phyloP scores from a whole-genome alignment of 148 eudicot species.

The Oxyria digyna region DNA sequence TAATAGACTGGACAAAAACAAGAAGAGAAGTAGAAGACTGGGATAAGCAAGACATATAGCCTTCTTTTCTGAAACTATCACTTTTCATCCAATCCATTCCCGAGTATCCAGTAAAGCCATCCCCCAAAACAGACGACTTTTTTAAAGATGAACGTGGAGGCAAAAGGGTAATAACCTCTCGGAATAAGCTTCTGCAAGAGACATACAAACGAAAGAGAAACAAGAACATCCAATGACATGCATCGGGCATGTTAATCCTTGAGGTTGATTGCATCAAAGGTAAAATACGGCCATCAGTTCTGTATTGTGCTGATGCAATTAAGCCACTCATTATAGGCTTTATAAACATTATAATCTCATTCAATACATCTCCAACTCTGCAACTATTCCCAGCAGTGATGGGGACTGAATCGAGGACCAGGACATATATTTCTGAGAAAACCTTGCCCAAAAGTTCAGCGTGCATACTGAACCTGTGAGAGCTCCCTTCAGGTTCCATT shows the following conservation, averaged over 20 bases:
- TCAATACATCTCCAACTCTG: slow-evolving; percentile 44
- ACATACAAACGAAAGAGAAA: slow-evolving; percentile 66
- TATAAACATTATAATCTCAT: slow-evolving; percentile 35
- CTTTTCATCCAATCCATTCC: slow-evolving; percentile 60
- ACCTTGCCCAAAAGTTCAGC: slow-evolving; percentile 56
- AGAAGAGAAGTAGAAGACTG: slow-evolving; percentile 57
- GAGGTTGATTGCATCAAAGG: slow-evolving; percentile 25
- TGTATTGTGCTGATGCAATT: slow-evolving; percentile 24
- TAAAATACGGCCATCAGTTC: slow-evolving; percentile 22
- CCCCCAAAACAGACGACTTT: slow-evolving; percentile 50
- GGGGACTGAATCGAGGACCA: slow-evolving; percentile 62
- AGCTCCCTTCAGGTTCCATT: slow-evolving; percentile 16
- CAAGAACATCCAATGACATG: slow-evolving; percentile 35
- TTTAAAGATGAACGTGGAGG: slow-evolving; percentile 52
- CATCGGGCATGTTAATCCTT: slow-evolving; percentile 12
- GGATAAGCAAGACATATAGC: slow-evolving; percentile 66
- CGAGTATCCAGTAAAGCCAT: slow-evolving; percentile 43
- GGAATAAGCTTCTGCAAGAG: slow-evolving; percentile 58
- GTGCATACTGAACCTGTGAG: slow-evolving; percentile 20
- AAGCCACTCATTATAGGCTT: slow-evolving; percentile 40
- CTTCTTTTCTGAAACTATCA: slow-evolving; percentile 34
- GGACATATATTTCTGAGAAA: slow-evolving; percentile 53
- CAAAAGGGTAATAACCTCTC: slow-evolving; percentile 63
- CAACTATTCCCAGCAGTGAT: slow-evolving; percentile 73
- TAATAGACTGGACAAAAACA: slow-evolving; percentile 26